Conservation (phyloP, 1,139 yeast species). For the Candida sanyaensis region DNA sequence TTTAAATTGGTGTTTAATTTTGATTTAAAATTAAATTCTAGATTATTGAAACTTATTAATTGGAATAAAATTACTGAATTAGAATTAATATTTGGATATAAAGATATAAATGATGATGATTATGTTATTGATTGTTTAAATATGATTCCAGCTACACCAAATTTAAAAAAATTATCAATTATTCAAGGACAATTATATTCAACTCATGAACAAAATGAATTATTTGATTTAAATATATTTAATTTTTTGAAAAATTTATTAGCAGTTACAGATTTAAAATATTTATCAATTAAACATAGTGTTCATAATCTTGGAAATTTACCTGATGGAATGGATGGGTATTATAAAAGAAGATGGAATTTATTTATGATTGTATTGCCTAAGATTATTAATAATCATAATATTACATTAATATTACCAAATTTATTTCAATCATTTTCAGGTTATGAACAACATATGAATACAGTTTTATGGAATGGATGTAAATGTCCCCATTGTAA, state of each 20-base stretch:
- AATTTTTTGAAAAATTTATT: conserved; percentile 36
- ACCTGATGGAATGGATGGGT: conserved; percentile 69
- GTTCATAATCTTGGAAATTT: conserved; percentile 37
- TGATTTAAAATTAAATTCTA: conserved; percentile 7
- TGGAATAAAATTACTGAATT: conserved; percentile 23
- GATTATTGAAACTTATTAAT: conserved; percentile 14
- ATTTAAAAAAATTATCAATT: conserved; percentile 42
- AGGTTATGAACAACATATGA: conserved; percentile 69
- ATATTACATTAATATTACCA: conserved; percentile 53
- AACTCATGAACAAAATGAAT: conserved; percentile 52
- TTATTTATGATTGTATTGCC: conserved; percentile 54
- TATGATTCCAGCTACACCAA: conserved; percentile 19
- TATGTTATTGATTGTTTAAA: conserved; percentile 44
- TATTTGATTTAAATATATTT: conserved; percentile 54
- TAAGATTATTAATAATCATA: conserved; percentile 27
- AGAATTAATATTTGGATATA: conserved; percentile 27
- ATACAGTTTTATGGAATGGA: conserved; percentile 75
- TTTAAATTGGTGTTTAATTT: conserved; percentile 21
- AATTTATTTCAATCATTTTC: conserved; percentile 59
- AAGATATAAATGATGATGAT: conserved; percentile 36
- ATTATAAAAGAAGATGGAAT: conserved; percentile 57
- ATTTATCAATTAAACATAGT: conserved; percentile 50
- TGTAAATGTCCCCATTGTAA: conserved; percentile 63
- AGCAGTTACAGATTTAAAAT: conserved; percentile 26
- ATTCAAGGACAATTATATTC: conserved; percentile 39